Evolutionary conservation across 768 basidiomycete genomes (phyloP).

Genomic region (Boletellus emodensis): DNA sequence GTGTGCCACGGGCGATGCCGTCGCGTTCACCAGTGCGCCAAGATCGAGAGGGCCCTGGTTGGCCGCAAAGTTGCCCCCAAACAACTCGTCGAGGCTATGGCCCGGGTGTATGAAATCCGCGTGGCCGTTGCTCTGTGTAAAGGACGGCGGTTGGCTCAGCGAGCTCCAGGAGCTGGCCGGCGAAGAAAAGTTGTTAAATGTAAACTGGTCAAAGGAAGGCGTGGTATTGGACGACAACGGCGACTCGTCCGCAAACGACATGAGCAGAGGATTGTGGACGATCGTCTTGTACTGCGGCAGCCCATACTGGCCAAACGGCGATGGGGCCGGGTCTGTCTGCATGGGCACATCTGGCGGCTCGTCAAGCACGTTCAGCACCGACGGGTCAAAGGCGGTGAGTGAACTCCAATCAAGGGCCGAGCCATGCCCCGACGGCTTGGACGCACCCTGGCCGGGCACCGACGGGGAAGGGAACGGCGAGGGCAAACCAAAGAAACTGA

Average conservation of each 20-base stretch:
- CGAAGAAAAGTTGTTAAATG: slow-evolving; percentile 41
- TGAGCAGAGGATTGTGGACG: slow-evolving; percentile 79
- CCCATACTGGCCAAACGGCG: slow-evolving; percentile 45
- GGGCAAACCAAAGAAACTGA: slow-evolving; percentile 26
- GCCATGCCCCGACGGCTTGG: slow-evolving; percentile 18
- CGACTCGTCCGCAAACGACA: slow-evolving; percentile 68
- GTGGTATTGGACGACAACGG: slow-evolving; percentile 24
- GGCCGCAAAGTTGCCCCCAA: slow-evolving; percentile 38
- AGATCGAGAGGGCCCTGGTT: slow-evolving; percentile 33
- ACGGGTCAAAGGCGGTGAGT: slow-evolving; percentile 66
- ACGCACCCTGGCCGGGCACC: slow-evolving; percentile 32
- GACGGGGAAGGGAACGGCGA: slow-evolving; percentile 21
- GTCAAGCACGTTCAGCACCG: slow-evolving; percentile 60
- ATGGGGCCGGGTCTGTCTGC: slow-evolving; percentile 50
- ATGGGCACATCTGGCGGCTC: slow-evolving; percentile 58
- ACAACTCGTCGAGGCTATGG: slow-evolving; percentile 41
- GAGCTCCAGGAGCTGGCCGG: slow-evolving; percentile 28
- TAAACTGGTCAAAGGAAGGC: slow-evolving; percentile 36
- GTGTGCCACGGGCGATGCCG: slow-evolving; percentile 48
- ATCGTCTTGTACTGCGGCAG: slow-evolving; percentile 68
- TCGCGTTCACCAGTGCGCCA: slow-evolving; percentile 24
- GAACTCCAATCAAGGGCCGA: slow-evolving; percentile 58
- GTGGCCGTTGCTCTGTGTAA: slow-evolving; percentile 16
- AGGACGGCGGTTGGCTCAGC: slow-evolving; percentile 14
- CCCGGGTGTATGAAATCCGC: slow-evolving; percentile 25